Conservation (phyloP, 768 basidiomycete species). For the Glaciozyma antarctica region DNA sequence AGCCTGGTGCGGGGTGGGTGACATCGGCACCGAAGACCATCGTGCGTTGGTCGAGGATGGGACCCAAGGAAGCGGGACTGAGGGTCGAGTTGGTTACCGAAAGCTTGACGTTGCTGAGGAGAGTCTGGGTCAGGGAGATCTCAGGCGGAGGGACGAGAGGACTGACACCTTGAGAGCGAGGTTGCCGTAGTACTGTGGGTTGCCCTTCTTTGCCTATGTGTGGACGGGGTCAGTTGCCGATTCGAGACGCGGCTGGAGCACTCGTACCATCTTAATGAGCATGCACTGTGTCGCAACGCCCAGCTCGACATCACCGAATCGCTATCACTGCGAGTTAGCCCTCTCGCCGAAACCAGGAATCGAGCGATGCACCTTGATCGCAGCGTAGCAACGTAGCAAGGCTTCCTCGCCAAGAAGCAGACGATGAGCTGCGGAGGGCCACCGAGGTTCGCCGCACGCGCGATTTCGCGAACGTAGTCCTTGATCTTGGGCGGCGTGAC, state of each 20-base stretch:
- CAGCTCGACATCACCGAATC: conserved; percentile 19
- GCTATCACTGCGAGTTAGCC: conserved; percentile 5
- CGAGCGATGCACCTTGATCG: background rate
- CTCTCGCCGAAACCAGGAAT: background rate
- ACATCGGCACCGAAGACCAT: conserved; percentile 13
- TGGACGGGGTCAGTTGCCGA: no score
- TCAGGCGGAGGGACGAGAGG: background rate
- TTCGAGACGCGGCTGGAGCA: no score
- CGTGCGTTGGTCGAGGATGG: conserved; percentile 10
- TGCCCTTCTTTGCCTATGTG: conserved; percentile 8
- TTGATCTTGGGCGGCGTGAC: background rate
- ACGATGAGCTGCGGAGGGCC: conserved; percentile 2
- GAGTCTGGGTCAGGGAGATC: background rate
- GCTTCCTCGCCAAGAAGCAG: conserved; percentile 9
- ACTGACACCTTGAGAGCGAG: conserved; percentile 21
- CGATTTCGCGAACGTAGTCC: background rate
- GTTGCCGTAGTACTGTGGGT: conserved; percentile 3
- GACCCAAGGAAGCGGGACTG: conserved; percentile 1
- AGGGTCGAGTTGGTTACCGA: conserved; percentile 17
- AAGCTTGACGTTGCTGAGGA: conserved; percentile 23
- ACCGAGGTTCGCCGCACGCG: background rate
- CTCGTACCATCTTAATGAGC: conserved; percentile 16
- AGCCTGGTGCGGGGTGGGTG: conserved; percentile 23
- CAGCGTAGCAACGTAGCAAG: background rate
- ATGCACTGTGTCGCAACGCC: conserved; percentile 32